phyloP scores from a whole-genome alignment of 192 early-diverging fungal species.

The Funneliformis mosseae region DNA sequence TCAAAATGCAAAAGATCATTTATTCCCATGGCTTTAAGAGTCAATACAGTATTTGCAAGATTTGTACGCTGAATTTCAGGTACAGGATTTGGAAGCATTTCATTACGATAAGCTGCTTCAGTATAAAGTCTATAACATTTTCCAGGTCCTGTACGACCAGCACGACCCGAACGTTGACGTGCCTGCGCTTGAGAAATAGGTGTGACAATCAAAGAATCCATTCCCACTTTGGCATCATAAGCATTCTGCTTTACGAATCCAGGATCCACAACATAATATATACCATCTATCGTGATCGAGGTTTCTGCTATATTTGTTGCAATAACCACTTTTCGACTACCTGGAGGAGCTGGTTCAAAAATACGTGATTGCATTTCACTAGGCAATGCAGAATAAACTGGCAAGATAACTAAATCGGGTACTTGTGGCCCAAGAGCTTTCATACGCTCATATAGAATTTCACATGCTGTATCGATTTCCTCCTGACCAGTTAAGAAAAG shows the following conservation, averaged over 20 bases:
- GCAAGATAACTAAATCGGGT: conserved; percentile 80
- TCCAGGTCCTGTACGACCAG: conserved; percentile 94
- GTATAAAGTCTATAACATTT: conserved; percentile 97
- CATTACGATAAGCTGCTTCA: conserved; percentile 86
- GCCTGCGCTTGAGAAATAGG: conserved; percentile 96
- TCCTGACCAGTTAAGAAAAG: conserved; percentile 98
- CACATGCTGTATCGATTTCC: conserved; percentile 89
- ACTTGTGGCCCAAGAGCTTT: conserved; percentile 69
- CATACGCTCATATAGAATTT: conserved; percentile 72
- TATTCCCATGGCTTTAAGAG: conserved; percentile 95
- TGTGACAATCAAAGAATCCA: conserved; percentile 91
- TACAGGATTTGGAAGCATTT: conserved; percentile 92
- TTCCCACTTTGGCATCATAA: conserved; percentile 95
- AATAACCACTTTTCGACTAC: conserved; percentile 87
- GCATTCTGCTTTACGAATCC: conserved; percentile 97
- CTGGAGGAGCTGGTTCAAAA: conserved; percentile 87
- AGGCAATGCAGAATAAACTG: conserved; percentile 93
- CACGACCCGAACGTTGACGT: conserved; percentile 93
- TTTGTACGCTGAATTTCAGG: conserved; percentile 99
- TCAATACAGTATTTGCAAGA: conserved; percentile 86
- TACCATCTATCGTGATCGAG: conserved; percentile 96
- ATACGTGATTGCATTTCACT: conserved; percentile 95
- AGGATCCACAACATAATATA: conserved; percentile 94
- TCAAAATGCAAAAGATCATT: conserved; percentile 91
- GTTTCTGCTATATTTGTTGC: conserved; percentile 99